These are phyloP conservation scores for Rhododendron vialii DNA, from an alignment of 148 eudicot genomes.

Conservation along the genomic window DNA sequence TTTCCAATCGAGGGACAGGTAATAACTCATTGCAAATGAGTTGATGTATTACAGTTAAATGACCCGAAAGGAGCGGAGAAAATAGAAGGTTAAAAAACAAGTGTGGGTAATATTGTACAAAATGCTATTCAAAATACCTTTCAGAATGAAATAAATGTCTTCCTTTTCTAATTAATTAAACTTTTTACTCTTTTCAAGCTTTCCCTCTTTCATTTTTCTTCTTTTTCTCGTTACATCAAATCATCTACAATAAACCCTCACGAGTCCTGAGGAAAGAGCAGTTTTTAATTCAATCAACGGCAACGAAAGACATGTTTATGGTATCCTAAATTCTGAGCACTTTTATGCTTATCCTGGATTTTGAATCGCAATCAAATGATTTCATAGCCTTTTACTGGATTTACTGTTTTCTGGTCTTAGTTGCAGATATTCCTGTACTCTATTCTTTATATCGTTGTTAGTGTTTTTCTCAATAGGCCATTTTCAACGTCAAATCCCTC, in stretches of 20 bases:
- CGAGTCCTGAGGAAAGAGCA: not conserved
- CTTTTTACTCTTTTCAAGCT: not conserved
- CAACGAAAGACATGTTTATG: not conserved
- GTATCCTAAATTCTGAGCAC: not conserved
- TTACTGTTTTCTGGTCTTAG: not conserved
- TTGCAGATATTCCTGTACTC: not conserved
- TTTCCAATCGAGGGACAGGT: not conserved
- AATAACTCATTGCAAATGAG: not conserved
- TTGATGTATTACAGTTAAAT: not conserved
- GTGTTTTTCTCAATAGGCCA: not conserved
- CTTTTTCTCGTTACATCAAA: not conserved
- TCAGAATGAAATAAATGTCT: not conserved
- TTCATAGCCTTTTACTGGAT: not conserved
- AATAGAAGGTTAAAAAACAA: not conserved
- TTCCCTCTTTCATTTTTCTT: too few species aligned
- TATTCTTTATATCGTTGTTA: not conserved
- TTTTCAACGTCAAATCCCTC: not conserved
- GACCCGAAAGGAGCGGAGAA: not conserved
- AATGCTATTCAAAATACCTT: not conserved
- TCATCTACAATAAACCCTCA: not conserved
- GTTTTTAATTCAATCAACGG: not conserved
- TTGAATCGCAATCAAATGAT: not conserved
- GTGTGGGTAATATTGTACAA: not conserved
- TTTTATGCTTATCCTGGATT: too few species aligned
- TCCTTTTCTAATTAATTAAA: not conserved